Conservation (phyloP, 2,329 filamentous ascomycete species). For the Waltergamsia citrina region DNA sequence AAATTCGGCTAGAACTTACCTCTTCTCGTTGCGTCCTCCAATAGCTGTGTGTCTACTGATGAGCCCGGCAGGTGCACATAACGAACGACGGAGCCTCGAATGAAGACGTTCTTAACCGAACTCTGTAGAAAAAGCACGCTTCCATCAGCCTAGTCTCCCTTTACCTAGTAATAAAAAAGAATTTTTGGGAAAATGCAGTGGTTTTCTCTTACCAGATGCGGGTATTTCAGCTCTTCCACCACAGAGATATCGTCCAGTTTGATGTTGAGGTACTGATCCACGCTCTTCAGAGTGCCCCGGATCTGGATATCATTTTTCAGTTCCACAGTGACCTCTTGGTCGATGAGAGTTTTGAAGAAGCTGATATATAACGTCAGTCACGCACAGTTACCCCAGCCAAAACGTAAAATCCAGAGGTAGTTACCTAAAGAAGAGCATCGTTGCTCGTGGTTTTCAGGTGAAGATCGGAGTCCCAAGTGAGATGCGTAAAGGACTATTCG, state of each 20-base stretch:
- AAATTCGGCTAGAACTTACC: no score
- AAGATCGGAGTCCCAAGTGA: no score
- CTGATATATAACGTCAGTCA: slow-evolving; percentile 33
- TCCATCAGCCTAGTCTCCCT: background rate
- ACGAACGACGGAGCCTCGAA: slow-evolving; percentile 83
- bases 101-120: slow-evolving; percentile 92
- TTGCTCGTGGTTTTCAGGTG: no score
- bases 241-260: slow-evolving; percentile 95
- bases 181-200: background rate
- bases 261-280: slow-evolving; percentile 98
- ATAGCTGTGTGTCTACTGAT: slow-evolving; percentile 73
- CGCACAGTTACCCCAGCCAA: no score
- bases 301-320: slow-evolving; percentile 99
- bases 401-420: no score
- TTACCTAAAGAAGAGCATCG: slow-evolving; percentile 9
- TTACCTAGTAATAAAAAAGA: background rate
- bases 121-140: slow-evolving; percentile 27
- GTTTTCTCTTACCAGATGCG: slow-evolving; percentile 62
- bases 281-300: slow-evolving; percentile 88
- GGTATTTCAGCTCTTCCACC: slow-evolving; percentile 88
- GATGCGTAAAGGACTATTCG: no score
- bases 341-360: slow-evolving; percentile 98
- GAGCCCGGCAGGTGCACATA: slow-evolving; percentile 81
- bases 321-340: slow-evolving; percentile 94
- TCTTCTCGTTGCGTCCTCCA: slow-evolving; percentile 87